Evolutionary conservation across 2,329 filamentous ascomycete species (phyloP), one percentile per base, ranked within the genome.

Genomic region (Aspergillus fischeri): DNA sequence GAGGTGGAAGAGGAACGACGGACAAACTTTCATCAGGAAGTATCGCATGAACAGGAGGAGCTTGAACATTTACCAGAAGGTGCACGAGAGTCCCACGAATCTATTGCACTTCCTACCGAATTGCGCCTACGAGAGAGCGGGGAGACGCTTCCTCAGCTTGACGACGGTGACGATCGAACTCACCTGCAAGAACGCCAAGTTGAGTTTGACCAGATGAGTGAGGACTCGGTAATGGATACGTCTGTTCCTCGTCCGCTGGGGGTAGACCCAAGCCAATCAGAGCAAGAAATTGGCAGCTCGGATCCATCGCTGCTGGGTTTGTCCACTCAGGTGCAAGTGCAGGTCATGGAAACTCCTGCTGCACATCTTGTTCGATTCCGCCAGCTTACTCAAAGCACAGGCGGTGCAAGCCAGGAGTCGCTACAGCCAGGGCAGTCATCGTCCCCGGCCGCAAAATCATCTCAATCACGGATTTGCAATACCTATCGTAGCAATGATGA

Each of bases 171-270:
- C 14, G 21, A 27, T 28, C 24, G 7, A 27, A 17, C 38, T 48
- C 25, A n/a, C n/a, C 10, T 25, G 21, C 52, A 53, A 11, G 21
- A 35, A 3, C 6, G 17, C 9, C 53, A 57, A 1, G 25, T 50
- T 29, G 58, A 63, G 28, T 63, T 60, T 20, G 63, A 64, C 44
- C 52, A 53, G 35, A 64, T 67, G 51, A 70, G 69, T 49, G 68
- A 73, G 5, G 71, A 74, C 6, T 70, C 70, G 6, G 62, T 68
- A 24, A 73, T 75, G 73, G 71, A 74, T 50, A 67, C 65, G 14
- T 68, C 67, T 53, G 59, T 75, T n/a, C 72, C 72, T 21, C 63
- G 60, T 52, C 66, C 70, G 21, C 63, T 74, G 4, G 64, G 60
- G 9, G 58, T 59, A 38, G 60, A 52, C 32, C 57, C 65, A 52